A percentile compares a stretch with the other conserved stretches of the same genome.
These are phyloP conservation scores for Fraxinus platypoda DNA, from an alignment of 305 asterid species.

Conservation along the genomic window DNA sequence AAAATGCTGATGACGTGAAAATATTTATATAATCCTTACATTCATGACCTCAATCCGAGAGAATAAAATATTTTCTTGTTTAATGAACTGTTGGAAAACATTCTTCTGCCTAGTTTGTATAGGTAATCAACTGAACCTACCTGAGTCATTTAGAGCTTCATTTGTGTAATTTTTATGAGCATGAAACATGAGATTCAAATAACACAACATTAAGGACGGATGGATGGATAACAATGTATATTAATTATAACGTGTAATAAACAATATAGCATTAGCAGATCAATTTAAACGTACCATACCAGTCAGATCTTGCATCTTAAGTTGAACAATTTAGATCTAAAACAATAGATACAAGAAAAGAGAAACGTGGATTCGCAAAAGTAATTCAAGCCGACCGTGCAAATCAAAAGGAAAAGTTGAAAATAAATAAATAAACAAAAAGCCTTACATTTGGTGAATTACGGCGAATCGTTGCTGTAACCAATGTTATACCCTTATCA, in stretches of 20 bases:
- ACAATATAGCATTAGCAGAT: not conserved
- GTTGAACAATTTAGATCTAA: not conserved
- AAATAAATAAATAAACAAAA: not conserved
- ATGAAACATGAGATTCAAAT: constrained; percentile 3
- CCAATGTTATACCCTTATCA: constrained; percentile 61
- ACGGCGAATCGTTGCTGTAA: constrained; percentile 85
- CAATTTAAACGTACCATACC: not conserved
- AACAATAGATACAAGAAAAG: not conserved
- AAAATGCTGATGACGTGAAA: not conserved
- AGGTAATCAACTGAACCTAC: not conserved
- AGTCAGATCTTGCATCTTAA: not conserved
- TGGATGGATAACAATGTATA: not conserved
- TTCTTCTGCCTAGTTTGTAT: not conserved
- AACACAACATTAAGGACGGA: not conserved
- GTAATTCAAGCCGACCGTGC: not conserved
- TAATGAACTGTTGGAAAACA: not conserved
- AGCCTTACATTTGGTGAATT: constrained; percentile 82
- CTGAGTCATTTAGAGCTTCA: not conserved
- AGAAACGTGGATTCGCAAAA: not conserved
- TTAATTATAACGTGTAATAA: not conserved
- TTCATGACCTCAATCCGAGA: not conserved
- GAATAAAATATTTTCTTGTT: not conserved
- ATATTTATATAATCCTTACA: not conserved
- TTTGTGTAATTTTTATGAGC: not conserved
- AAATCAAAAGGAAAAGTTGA: constrained; percentile 8